Evolutionary conservation across 2,329 filamentous ascomycete genomes (phyloP), one percentile per base, ranked within the genome.

Genomic region (Incumbomyces lentus): DNA sequence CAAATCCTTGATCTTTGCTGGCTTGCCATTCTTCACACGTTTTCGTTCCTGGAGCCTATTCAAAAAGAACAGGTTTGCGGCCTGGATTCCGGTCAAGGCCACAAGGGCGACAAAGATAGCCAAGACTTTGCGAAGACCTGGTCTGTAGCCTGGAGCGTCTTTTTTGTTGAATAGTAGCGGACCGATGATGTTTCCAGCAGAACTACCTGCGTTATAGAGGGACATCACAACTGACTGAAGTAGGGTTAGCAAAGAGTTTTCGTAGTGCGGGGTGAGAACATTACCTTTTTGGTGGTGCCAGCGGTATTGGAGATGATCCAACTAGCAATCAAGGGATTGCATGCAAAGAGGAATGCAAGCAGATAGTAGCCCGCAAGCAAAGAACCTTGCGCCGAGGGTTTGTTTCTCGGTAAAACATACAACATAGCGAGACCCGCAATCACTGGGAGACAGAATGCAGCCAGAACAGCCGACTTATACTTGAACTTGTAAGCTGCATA

Each of bases 281-380:
- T 45, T 45, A 45, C 42, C 42, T 81, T 81, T 62, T 85, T 84
- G 2, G 80, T 83, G 13, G 73, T 76, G 6, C 81, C 82, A 0
- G 71, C 81, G 0, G 79, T 83, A 59, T 85, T 85, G 6, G 74
- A 78, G 5, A 84, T 72, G 48, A 84, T 79, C 81, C 81, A 86
- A 0, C 76, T 73, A 0, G 84, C 75, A 19, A 82, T 74, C 8
- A 85, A 65, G 0, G 80, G 80, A 54, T 81, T 82, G 1, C 74
- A 76, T 1, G 78, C 78, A 50, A 79, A 84, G 7, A 84, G 64
- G 59, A 83, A 84, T 0, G 78, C 75, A 1, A 83, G 69, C 1
- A 84, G 66, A 54, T 84, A 84, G 60, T 83, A 84, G 0, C 74
- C 79, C 0, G 68, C 72, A 2, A 84, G 66, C 2, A 82, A 57